Percentiles rank a stretch among this genome's conserved stretches.
Conservation (phyloP, 2,329 filamentous ascomycete species). For the Diaporthe australafricana region DNA sequence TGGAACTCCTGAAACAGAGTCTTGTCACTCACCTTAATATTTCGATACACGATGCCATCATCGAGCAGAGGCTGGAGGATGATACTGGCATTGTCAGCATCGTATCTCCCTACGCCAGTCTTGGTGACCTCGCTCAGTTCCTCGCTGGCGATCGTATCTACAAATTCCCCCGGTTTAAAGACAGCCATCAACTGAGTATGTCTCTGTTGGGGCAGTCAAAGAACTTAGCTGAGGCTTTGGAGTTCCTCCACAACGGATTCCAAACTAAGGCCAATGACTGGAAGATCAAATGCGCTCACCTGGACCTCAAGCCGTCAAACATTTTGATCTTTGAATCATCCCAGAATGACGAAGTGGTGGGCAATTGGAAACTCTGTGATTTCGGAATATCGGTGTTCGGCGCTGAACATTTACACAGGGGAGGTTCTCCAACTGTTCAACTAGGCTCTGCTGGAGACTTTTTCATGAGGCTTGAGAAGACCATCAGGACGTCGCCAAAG, state of each 20-base stretch:
- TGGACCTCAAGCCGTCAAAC: constrained; percentile 36
- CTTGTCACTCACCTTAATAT: constrained; percentile 23
- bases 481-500: constrained; percentile 20
- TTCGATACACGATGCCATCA: constrained; percentile 33
- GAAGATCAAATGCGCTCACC: constrained; percentile 31
- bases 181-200: not conserved
- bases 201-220: constrained; percentile 31
- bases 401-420: not conserved
- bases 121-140: constrained; percentile 35
- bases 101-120: constrained; percentile 31
- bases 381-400: constrained; percentile 37
- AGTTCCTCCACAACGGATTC: constrained; percentile 35
- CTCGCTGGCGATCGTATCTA: constrained; percentile 25
- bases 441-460: constrained; percentile 28
- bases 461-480: constrained; percentile 10
- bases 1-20: constrained; percentile 33
- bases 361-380: constrained; percentile 35
- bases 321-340: constrained; percentile 30
- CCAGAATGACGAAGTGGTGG: constrained; percentile 12
- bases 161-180: not conserved
- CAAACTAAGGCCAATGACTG: constrained; percentile 21
- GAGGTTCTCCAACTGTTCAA: not conserved
- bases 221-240: constrained; percentile 31
- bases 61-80: constrained; percentile 27
- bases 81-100: constrained; percentile 19